Percentiles rank a stretch among this genome's conserved stretches.
Conservation (phyloP, 2,329 filamentous ascomycete genomes). For the Colletotrichum tropicale region DNA sequence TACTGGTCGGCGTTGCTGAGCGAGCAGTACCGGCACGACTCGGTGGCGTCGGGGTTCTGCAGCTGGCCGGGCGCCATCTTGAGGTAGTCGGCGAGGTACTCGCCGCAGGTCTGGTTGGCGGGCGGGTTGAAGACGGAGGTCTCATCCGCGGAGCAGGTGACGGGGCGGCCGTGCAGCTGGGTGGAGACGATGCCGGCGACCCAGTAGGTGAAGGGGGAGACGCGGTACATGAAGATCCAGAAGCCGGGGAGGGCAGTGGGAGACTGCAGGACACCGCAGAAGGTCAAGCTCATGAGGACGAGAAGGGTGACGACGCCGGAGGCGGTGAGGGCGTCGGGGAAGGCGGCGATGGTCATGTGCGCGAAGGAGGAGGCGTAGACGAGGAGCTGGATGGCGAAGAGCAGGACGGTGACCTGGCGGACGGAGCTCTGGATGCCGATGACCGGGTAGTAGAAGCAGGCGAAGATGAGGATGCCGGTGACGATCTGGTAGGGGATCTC, state of each 20-base stretch:
- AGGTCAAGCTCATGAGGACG: slow-evolving; percentile 62
- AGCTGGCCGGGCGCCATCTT: slow-evolving; percentile 57
- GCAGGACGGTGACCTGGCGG: slow-evolving; percentile 68
- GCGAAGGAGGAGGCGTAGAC: slow-evolving; percentile 76
- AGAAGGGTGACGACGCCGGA: slow-evolving; percentile 66
- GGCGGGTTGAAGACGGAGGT: slow-evolving; percentile 70
- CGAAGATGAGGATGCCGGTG: slow-evolving; percentile 66
- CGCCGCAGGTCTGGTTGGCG: slow-evolving; percentile 61
- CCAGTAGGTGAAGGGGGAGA: slow-evolving; percentile 71
- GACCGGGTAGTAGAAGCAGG: slow-evolving; percentile 72
- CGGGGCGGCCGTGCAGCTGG: slow-evolving; percentile 59
- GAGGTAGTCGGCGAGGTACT: slow-evolving; percentile 67
- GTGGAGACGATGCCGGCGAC: slow-evolving; percentile 72
- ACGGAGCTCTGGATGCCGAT: slow-evolving; percentile 52
- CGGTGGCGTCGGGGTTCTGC: slow-evolving; percentile 62
- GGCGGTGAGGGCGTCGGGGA: slow-evolving; percentile 72
- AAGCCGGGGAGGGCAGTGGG: slow-evolving; percentile 67
- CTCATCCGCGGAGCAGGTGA: slow-evolving; percentile 61
- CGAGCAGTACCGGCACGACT: slow-evolving; percentile 70
- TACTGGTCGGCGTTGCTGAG: slow-evolving; percentile 68
- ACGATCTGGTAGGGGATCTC: slow-evolving; percentile 75
- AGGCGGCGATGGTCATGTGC: slow-evolving; percentile 73
- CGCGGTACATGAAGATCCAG: slow-evolving; percentile 80
- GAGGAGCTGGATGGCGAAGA: slow-evolving; percentile 70
- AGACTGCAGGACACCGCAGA: slow-evolving; percentile 68